Conservation (phyloP, 257 asterid genomes). For the Solanum appendiculatum region DNA sequence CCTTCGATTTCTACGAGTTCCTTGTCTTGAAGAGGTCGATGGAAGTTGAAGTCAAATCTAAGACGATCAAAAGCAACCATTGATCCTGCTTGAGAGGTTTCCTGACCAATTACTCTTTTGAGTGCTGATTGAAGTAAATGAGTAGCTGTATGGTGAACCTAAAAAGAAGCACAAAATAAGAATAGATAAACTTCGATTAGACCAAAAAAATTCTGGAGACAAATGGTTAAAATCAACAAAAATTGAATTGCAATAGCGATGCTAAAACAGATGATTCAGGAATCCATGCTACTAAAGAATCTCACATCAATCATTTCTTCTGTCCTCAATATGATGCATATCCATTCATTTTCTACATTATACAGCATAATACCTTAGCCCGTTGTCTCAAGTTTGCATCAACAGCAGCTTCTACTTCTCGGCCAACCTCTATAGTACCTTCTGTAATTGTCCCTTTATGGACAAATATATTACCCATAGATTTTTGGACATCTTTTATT, state of each 20-base stretch:
- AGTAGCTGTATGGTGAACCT: slow-evolving; percentile 97
- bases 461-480: slow-evolving; percentile 58
- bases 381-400: slow-evolving; percentile 77
- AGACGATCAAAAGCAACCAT: slow-evolving; percentile 90
- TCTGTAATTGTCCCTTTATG: slow-evolving; percentile 72
- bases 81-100: slow-evolving; percentile 97
- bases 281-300: neutral
- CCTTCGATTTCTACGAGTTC: slow-evolving; percentile 72
- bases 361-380: slow-evolving; percentile 51
- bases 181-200: neutral
- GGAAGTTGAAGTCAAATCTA: slow-evolving; percentile 88
- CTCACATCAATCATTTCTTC: neutral
- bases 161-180: neutral
- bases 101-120: slow-evolving; percentile 75
- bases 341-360: neutral
- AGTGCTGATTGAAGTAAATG: slow-evolving; percentile 96
- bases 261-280: neutral
- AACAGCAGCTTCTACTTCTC: slow-evolving; percentile 80
- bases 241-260: neutral
- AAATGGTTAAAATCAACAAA: neutral
- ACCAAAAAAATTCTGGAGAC: neutral
- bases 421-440: slow-evolving; percentile 64
- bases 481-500: slow-evolving; percentile 75
- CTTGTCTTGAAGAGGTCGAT: slow-evolving; percentile 57
- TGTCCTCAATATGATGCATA: neutral